These are phyloP conservation scores for Craspedostauros australis DNA, from an alignment of 108 stramenopile genomes.

Conservation along the genomic window DNA sequence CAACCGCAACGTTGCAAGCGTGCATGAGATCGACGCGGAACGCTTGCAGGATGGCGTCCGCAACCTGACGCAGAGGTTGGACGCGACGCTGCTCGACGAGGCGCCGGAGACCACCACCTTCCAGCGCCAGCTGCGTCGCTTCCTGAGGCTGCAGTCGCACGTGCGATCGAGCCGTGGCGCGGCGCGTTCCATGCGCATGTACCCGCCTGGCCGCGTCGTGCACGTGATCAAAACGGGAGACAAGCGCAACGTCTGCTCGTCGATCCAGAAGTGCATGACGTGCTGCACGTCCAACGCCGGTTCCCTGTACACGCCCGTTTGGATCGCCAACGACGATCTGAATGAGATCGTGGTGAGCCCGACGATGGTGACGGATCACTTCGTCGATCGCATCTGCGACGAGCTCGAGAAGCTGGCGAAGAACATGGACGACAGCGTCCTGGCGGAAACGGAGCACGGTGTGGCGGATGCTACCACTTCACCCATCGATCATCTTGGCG, in stretches of 20 bases:
- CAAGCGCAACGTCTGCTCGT: slow-evolving; percentile 34
- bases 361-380: slow-evolving; percentile 87
- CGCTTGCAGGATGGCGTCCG: slow-evolving; percentile 33
- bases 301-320: slow-evolving; percentile 71
- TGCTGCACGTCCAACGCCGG: slow-evolving; percentile 74
- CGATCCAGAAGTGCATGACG: slow-evolving; percentile 44
- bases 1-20: background rate
- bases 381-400: slow-evolving; percentile 70
- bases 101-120: slow-evolving; percentile 42
- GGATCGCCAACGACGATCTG: slow-evolving; percentile 76
- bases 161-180: slow-evolving; percentile 52
- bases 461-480: no score
- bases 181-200: slow-evolving; percentile 38
- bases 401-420: slow-evolving; percentile 52
- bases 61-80: slow-evolving; percentile 40
- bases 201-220: slow-evolving; percentile 77
- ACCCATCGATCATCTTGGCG: no score
- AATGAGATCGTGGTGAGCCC: slow-evolving; percentile 83
- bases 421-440: no score
- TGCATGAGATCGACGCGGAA: slow-evolving; percentile 12
- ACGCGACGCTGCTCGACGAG: slow-evolving; percentile 17
- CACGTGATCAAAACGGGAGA: slow-evolving; percentile 85
- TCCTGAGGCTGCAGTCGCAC: slow-evolving; percentile 56
- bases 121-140: slow-evolving; percentile 55
- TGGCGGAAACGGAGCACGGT: no score